A percentile compares a stretch with the other conserved stretches of the same genome.
These are phyloP conservation scores for Tulasnella sp. DNA, from an alignment of 768 basidiomycete species.

Conservation along the genomic window DNA sequence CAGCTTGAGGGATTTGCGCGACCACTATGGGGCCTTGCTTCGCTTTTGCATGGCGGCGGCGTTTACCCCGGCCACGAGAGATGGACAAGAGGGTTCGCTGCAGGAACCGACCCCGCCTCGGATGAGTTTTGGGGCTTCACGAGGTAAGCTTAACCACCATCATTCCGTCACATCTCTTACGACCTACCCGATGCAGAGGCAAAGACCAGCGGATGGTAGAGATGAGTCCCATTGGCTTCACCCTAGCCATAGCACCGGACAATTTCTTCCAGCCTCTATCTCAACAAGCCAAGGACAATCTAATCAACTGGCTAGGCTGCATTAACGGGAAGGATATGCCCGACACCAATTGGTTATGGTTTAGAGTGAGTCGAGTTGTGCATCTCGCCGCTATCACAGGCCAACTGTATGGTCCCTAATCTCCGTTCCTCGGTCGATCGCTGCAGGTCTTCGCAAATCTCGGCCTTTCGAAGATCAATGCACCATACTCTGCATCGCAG, in stretches of 20 bases:
- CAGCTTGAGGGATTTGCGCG: slow-evolving; percentile 68
- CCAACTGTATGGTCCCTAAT: slow-evolving; percentile 2
- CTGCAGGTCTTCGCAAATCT: slow-evolving; percentile 61
- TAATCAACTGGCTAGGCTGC: slow-evolving; percentile 56
- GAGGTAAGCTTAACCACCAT: slow-evolving; percentile 18
- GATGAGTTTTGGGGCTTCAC: slow-evolving; percentile 70
- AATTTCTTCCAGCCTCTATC: slow-evolving; percentile 52
- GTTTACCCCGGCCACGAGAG: slow-evolving; percentile 44
- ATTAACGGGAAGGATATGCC: slow-evolving; percentile 80
- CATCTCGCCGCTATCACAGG: background rate
- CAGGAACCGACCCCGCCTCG: slow-evolving; percentile 53
- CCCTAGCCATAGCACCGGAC: slow-evolving; percentile 52
- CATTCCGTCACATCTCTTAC: background rate
- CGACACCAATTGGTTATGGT: slow-evolving; percentile 79
- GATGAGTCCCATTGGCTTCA: slow-evolving; percentile 64
- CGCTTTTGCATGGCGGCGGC: slow-evolving; percentile 53
- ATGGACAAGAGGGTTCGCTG: slow-evolving; percentile 55
- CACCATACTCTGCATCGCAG: slow-evolving; percentile 41
- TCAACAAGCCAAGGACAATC: slow-evolving; percentile 39
- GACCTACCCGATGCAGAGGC: slow-evolving; percentile 25
- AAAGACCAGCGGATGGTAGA: slow-evolving; percentile 78
- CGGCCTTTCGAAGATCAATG: slow-evolving; percentile 51
- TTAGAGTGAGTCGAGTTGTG: slow-evolving; percentile 37
- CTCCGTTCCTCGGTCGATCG: background rate
- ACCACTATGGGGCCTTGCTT: slow-evolving; percentile 64